Evolutionary conservation across 768 basidiomycete species (phyloP), one percentile per base, ranked within the genome.

Genomic region (Rhodosporidiobolus odoratus): DNA sequence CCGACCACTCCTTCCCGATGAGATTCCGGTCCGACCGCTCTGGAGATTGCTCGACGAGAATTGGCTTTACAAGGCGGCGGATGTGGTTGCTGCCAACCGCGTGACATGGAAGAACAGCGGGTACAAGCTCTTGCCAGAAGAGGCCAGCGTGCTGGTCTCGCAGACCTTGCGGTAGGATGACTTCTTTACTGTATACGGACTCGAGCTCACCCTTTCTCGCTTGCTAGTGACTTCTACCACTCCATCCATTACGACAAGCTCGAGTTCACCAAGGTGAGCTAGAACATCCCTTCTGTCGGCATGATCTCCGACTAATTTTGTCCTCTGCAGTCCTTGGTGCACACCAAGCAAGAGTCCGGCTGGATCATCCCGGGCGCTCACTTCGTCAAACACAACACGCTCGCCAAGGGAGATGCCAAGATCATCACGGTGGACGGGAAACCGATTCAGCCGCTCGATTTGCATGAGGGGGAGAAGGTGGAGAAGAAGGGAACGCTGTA

Each of bases 281-380:
- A 1, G 21, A 12, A 21, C 43, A 12, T 43, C 25, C 27, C 13
- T 15, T 5, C 35, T 25, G 12, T 17, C 41, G 21, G 43, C 43
- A 12, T 12, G 43, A 12, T 43, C 13, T 12, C 43, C 43, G 13
- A 1, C 59, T 16, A 6, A 12, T 12, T 9, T n/a, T 38, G 15
- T 40, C 35, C 17, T 19, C 12, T 10, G 19, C 62, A 62, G 62
- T 63, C 62, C 17, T n/a, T 63, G 52, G 12, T 63, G 7, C 62
- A 43, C 40, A 43, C 62, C 19, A 23, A 15, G 3, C 53, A 40
- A 9, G 32, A 25, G 3, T 7, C 19, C 8, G 62, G 62, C 38
- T 63, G 62, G 62, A 35, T 54, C 40, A 43, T 63, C 13, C 62
- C 62, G 13, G 52, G 62, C 41, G 62, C 62, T 4, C 62, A 63